Conservation (phyloP, 2,329 filamentous ascomycete species). For the Magnaporthales sp. region DNA sequence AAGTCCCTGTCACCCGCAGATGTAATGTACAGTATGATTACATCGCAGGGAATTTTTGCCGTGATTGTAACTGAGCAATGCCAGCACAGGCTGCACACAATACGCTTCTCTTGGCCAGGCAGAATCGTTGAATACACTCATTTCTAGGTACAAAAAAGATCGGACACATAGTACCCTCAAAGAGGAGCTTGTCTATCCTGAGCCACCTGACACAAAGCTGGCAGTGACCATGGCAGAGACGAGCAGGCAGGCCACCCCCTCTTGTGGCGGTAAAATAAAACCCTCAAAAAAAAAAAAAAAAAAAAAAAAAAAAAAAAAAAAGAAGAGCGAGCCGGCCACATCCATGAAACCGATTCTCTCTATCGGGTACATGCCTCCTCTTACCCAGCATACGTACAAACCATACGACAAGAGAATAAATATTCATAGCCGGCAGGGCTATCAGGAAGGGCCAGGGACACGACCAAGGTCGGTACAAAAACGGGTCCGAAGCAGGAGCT, state of each 20-base stretch:
- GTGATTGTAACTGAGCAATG: not conserved
- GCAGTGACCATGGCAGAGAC: too few relatives aligned
- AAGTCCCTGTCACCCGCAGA: not conserved
- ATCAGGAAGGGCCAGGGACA: not conserved
- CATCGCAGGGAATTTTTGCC: not conserved
- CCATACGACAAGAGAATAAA: too few relatives aligned
- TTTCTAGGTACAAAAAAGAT: not conserved
- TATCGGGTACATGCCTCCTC: not conserved
- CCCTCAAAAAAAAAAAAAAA: too few relatives aligned
- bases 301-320: not conserved
- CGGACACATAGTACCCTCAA: not conserved
- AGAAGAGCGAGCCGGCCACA: not conserved
- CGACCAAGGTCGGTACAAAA: not conserved
- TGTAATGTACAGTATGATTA: too few relatives aligned
- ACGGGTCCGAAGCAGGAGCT: not conserved
- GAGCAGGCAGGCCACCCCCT: too few relatives aligned
- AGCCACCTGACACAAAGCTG: too few relatives aligned
- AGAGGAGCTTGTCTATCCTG: too few relatives aligned
- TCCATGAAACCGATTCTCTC: not conserved
- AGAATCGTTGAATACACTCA: not conserved
- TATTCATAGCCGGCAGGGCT: not conserved
- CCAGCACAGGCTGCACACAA: not conserved
- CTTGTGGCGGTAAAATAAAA: too few relatives aligned
- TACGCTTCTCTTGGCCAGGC: not conserved
- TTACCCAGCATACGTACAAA: not conserved